Conservation (phyloP, 331 rosid genomes). For the Spiraea crenata region DNA sequence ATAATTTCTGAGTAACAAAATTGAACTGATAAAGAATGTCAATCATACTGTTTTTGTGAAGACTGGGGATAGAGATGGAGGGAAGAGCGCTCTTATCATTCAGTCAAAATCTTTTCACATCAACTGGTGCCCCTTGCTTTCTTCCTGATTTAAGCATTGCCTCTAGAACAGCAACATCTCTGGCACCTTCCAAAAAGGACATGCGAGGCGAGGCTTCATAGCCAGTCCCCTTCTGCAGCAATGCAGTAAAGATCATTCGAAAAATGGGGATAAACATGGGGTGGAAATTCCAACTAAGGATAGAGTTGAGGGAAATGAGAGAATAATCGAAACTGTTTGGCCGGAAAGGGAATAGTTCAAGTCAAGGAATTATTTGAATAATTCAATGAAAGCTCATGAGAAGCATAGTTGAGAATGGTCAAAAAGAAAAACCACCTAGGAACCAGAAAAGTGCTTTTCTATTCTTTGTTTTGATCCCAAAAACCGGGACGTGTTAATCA, state of each 20-base stretch:
- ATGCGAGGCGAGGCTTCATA: constrained; percentile 65
- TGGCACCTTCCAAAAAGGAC: constrained; percentile 82
- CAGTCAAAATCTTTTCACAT: constrained; percentile 65
- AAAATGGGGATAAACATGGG: background rate
- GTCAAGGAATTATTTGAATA: no score
- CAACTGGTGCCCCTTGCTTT: constrained; percentile 64
- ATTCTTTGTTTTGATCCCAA: no score
- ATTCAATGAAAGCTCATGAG: no score
- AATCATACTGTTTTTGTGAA: background rate
- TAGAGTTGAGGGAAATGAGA: no score
- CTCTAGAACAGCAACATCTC: constrained; percentile 87
- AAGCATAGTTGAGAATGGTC: no score
- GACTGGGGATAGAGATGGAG: background rate
- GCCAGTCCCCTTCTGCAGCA: constrained; percentile 47
- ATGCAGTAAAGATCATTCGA: constrained; percentile 23
- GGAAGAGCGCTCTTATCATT: constrained; percentile 7
- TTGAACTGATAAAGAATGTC: background rate
- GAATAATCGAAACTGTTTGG: no score
- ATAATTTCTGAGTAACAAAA: background rate
- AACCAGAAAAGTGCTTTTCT: no score
- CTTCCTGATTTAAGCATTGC: constrained; percentile 95
- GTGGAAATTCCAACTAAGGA: no score
- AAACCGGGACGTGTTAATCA: background rate
- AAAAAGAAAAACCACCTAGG: no score
- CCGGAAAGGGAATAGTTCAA: no score